phyloP scores from a whole-genome alignment of 2,329 filamentous ascomycete genomes.

The Colletotrichum endophyticum region DNA sequence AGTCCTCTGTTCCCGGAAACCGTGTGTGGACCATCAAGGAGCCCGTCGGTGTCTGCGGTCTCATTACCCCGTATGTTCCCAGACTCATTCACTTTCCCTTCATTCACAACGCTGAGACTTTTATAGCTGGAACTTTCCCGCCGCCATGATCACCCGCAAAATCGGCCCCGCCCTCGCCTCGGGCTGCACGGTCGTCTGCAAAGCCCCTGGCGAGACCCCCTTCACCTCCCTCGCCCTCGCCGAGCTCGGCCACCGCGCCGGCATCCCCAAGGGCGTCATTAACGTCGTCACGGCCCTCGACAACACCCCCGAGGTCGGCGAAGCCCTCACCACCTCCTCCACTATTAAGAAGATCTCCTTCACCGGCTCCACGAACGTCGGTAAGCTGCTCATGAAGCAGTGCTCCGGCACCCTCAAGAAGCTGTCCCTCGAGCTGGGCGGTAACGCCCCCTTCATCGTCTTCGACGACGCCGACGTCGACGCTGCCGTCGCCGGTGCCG shows the following conservation, averaged over 20 bases:
- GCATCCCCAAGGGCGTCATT: slow-evolving; percentile 87
- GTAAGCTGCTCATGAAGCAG: slow-evolving; percentile 87
- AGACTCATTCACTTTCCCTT: background rate
- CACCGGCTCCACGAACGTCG: slow-evolving; percentile 77
- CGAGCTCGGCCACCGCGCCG: slow-evolving; percentile 84
- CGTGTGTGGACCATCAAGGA: slow-evolving; percentile 81
- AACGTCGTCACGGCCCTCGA: slow-evolving; percentile 83
- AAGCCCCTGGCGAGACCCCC: slow-evolving; percentile 90
- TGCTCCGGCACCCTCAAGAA: slow-evolving; percentile 83
- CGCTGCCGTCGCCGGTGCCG: slow-evolving; percentile 79
- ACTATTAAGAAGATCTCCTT: slow-evolving; percentile 91
- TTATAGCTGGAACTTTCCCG: slow-evolving; percentile 80
- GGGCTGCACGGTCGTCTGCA: slow-evolving; percentile 94
- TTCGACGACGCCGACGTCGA: slow-evolving; percentile 96
- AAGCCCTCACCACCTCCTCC: slow-evolving; percentile 76
- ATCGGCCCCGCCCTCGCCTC: slow-evolving; percentile 80
- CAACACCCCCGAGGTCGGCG: slow-evolving; percentile 82
- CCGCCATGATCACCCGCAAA: slow-evolving; percentile 77
- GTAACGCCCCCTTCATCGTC: slow-evolving; percentile 95
- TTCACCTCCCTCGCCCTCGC: slow-evolving; percentile 88
- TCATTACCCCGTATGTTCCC: slow-evolving; percentile 71
- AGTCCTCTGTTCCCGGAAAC: slow-evolving; percentile 72
- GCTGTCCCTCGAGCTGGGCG: slow-evolving; percentile 86
- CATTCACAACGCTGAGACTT: background rate
- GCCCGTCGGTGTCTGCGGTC: slow-evolving; percentile 81